A percentile compares a stretch with the other conserved stretches of the same genome.
phyloP scores from a whole-genome alignment of 768 basidiomycete genomes.

The Termitomyces sp. region DNA sequence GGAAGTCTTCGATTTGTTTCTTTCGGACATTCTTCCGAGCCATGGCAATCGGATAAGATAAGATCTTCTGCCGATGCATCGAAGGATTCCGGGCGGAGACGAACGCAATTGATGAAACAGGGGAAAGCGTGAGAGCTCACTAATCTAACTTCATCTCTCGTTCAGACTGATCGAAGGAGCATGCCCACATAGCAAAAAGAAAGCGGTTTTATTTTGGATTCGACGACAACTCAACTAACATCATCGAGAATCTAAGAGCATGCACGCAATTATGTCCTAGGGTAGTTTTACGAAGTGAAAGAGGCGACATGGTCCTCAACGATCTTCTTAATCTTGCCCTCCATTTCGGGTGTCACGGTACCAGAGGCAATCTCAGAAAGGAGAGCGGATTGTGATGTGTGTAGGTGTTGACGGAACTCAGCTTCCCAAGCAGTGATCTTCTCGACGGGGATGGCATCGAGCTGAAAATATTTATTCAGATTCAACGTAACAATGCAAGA shows the following conservation, averaged over 20 bases:
- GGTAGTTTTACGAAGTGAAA: constrained; percentile 52
- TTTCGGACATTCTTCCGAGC: constrained; percentile 2
- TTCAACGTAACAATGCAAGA: background rate
- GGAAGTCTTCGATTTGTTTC: background rate
- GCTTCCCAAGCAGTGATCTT: constrained; percentile 91
- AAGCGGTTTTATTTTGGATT: constrained; percentile 16
- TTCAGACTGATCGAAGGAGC: background rate
- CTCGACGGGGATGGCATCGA: constrained; percentile 93
- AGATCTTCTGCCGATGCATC: background rate
- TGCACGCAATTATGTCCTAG: constrained; percentile 10
- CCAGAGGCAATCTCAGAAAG: constrained; percentile 84
- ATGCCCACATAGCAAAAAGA: constrained; percentile 10
- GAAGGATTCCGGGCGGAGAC: too few species aligned
- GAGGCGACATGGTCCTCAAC: constrained; percentile 85
- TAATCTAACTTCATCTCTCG: background rate
- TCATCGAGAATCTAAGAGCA: constrained; percentile 14
- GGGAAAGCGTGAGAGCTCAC: background rate
- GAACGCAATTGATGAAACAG: too few species aligned
- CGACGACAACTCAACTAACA: constrained; percentile 10
- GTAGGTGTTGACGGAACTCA: constrained; percentile 86
- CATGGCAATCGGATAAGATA: constrained; percentile 5
- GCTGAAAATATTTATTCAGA: constrained; percentile 32
- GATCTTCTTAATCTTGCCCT: constrained; percentile 91
- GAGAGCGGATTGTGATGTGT: constrained; percentile 64
- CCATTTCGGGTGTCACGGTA: constrained; percentile 82